Percentiles rank a stretch among this genome's conserved stretches.
Evolutionary conservation across 2,329 filamentous ascomycete species (phyloP).

Genomic region (Clarireedia paspali): DNA sequence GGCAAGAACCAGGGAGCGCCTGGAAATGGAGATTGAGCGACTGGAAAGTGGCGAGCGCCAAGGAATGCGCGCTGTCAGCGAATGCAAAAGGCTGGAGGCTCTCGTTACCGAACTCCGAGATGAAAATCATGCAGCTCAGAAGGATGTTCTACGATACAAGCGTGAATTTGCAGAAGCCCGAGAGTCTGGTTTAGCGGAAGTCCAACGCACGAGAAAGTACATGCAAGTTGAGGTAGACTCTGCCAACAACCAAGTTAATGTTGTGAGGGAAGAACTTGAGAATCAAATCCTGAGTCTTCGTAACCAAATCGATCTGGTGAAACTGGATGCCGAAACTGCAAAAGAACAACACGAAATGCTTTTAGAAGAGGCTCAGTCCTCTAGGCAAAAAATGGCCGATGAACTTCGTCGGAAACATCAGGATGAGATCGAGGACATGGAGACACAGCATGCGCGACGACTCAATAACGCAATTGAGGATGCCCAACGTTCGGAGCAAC

Average conservation of each 20-base stretch:
- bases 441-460: conserved; percentile 66
- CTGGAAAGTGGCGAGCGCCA: conserved; percentile 57
- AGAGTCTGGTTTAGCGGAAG: conserved; percentile 70
- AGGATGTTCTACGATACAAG: conserved; percentile 47
- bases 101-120: conserved; percentile 49
- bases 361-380: conserved; percentile 70
- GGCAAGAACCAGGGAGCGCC: conserved; percentile 58
- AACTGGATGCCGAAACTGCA: conserved; percentile 70
- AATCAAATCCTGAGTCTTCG: conserved; percentile 67
- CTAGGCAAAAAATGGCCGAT: conserved; percentile 50
- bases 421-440: conserved; percentile 65
- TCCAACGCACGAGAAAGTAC: conserved; percentile 69
- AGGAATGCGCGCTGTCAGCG: conserved; percentile 55
- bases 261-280: conserved; percentile 74
- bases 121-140: conserved; percentile 55
- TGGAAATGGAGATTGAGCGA: conserved; percentile 59
- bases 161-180: conserved; percentile 79
- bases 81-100: conserved; percentile 52
- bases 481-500: conserved; percentile 69
- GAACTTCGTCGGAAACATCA: conserved; percentile 51
- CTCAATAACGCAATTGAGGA: conserved; percentile 72
- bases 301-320: conserved; percentile 67
- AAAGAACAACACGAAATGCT: conserved; percentile 78
- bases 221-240: conserved; percentile 77
- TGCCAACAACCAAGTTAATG: conserved; percentile 79